Evolutionary conservation across 2,329 filamentous ascomycete genomes (phyloP).

Genomic region (Thielaviopsis populi): DNA sequence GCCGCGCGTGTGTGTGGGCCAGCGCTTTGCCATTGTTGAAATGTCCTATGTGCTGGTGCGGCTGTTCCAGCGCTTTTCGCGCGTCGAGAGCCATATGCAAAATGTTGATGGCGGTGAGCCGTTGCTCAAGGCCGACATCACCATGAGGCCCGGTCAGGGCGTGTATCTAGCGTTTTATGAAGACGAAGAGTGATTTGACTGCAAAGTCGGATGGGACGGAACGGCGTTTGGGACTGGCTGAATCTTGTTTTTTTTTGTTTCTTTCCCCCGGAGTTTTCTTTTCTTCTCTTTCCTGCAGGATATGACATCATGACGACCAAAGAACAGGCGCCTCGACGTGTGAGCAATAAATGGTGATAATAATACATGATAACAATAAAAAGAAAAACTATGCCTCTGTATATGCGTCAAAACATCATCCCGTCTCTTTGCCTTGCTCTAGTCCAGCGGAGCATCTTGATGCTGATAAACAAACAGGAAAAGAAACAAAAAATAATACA

Average conservation of each 20-base stretch:
- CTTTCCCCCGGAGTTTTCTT: background rate
- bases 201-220: background rate
- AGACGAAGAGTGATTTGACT: conserved; percentile 22
- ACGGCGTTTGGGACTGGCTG: background rate
- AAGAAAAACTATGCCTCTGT: background rate
- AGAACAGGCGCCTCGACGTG: background rate
- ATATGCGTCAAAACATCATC: background rate
- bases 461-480: background rate
- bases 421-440: background rate
- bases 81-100: conserved; percentile 43
- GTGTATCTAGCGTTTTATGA: conserved; percentile 43
- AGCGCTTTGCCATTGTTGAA: conserved; percentile 70
- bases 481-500: background rate
- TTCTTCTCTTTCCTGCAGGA: background rate
- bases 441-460: background rate
- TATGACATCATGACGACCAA: background rate
- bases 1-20: conserved; percentile 59
- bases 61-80: conserved; percentile 56
- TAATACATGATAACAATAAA: background rate
- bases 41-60: conserved; percentile 58
- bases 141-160: conserved; percentile 43
- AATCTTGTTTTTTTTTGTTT: background rate
- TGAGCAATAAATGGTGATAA: no score
- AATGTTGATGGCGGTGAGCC: conserved; percentile 40
- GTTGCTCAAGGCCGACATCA: conserved; percentile 42